Evolutionary conservation across 108 stramenopile genomes (phyloP), one percentile per base, ranked within the genome.

Genomic region (Nannochloropsis granulata): DNA sequence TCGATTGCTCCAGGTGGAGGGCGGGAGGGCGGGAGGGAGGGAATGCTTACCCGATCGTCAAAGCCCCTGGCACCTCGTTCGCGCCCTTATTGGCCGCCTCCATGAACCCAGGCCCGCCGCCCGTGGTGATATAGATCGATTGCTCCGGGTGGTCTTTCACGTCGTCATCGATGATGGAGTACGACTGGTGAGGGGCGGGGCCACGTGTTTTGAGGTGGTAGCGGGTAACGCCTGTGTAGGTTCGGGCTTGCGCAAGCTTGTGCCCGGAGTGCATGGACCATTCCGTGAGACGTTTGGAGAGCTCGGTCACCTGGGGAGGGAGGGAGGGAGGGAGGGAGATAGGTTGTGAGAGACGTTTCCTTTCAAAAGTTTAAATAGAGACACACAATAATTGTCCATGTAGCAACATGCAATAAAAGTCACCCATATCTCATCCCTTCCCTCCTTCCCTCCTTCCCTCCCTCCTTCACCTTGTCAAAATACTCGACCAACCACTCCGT

Each of bases 81-180:
- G 89, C 90, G 11, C 90, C 90, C 85, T 81, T 84, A 82, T 90
- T 91, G 13, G 90, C 90, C 16, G 90, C 90, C 83, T 91, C 90
- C 90, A 91, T 91, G 89, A 91, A 88, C 2, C 90, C 90, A 0
- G 90, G 90, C 0, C 90, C 90, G 9, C 90, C 90, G 7, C 90
- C 90, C 14, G 90, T 91, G 21, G 82, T 83, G 43, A 91, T 88
- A 25, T 84, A 82, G 14, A 89, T 43, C 83, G 34, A 19, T 85
- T 88, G 86, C 84, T 88, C 79, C 84, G 34, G 78, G 12, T 83
- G 85, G 81, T 45, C 21, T 21, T 44, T 0, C 0, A 71, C 56
- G 56, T 71, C 56, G 8, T 71, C 56, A 10, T 71, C 56, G 56
- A 71, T 71, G 56, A 71, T 71, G 56, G 56, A 71, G 56, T 71